Conservation (phyloP, 2,329 filamentous ascomycete genomes). For the Torrubiella hemipterigena region DNA sequence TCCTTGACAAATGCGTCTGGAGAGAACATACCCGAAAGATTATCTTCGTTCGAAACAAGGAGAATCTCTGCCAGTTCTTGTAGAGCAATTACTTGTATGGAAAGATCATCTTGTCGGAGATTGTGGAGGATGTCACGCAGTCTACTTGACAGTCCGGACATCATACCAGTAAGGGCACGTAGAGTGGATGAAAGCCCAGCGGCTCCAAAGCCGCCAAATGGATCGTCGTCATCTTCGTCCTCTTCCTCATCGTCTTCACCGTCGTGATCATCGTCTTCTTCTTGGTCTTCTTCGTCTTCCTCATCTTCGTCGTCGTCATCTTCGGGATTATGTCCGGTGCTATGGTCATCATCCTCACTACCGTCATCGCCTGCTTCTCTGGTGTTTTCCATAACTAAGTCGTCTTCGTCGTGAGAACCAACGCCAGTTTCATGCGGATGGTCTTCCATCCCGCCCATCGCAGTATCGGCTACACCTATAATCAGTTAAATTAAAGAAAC, state of each 20-base stretch:
- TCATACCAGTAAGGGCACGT: slow-evolving; percentile 80
- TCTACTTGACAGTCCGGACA: slow-evolving; percentile 70
- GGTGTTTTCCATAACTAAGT: too few relatives aligned
- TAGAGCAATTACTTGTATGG: slow-evolving; percentile 80
- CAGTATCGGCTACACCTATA: slow-evolving; percentile 49
- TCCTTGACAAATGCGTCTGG: slow-evolving; percentile 94
- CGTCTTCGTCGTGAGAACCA: not conserved
- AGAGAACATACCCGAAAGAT: slow-evolving; percentile 86
- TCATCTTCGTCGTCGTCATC: slow-evolving; percentile 21
- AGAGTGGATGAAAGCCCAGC: slow-evolving; percentile 68
- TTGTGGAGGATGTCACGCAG: slow-evolving; percentile 67
- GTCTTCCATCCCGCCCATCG: slow-evolving; percentile 60
- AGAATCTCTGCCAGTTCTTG: slow-evolving; percentile 90
- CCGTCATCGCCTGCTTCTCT: too few relatives aligned
- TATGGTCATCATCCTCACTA: slow-evolving; percentile 6
- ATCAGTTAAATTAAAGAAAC: too few relatives aligned
- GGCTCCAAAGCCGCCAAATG: slow-evolving; percentile 56
- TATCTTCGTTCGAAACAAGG: slow-evolving; percentile 92
- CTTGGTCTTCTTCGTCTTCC: slow-evolving; percentile 21
- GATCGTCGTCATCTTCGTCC: slow-evolving; percentile 57
- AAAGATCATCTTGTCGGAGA: slow-evolving; percentile 75
- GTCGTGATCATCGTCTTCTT: slow-evolving; percentile 30
- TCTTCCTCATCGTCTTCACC: slow-evolving; percentile 46
- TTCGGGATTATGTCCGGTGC: slow-evolving; percentile 19
- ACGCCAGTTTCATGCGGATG: slow-evolving; percentile 20